Evolutionary conservation across 192 early-diverging fungal species (phyloP).

Genomic region (Gamsiella multidivaricata): DNA sequence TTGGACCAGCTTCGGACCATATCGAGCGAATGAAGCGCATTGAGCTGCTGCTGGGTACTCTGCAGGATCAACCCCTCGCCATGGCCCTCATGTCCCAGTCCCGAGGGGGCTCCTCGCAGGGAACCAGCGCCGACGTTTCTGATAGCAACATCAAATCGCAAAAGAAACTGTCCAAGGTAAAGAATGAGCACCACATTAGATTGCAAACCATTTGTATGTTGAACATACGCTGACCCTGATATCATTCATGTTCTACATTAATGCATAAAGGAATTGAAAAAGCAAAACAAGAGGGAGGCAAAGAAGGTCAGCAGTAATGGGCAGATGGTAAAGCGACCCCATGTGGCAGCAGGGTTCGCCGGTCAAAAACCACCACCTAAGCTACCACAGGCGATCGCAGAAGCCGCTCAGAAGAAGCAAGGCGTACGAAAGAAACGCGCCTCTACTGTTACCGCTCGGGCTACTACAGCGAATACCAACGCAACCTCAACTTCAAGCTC

Average conservation of each 20-base stretch:
- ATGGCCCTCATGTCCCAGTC: constrained; percentile 18
- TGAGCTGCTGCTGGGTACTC: constrained; percentile 25
- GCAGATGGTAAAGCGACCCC: constrained; percentile 28
- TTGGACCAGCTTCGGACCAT: constrained; percentile 9
- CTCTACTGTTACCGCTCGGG: constrained; percentile 11
- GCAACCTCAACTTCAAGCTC: not conserved
- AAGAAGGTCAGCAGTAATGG: constrained; percentile 26
- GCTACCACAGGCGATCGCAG: constrained; percentile 47
- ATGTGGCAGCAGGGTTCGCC: constrained; percentile 48
- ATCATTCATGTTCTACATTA: too few relatives aligned
- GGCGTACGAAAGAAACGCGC: constrained; percentile 28
- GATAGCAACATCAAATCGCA: not conserved
- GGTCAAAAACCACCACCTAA: constrained; percentile 54
- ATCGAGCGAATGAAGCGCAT: constrained; percentile 43
- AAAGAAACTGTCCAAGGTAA: constrained; percentile 28
- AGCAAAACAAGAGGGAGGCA: not conserved
- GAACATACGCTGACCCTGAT: too few relatives aligned
- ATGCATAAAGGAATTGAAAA: constrained; percentile 27
- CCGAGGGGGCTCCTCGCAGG: not conserved
- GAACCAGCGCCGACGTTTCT: not conserved
- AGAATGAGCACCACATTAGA: not conserved
- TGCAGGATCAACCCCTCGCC: constrained; percentile 21
- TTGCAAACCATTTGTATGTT: not conserved
- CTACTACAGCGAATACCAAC: constrained; percentile 7
- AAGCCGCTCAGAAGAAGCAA: constrained; percentile 45